phyloP scores from a whole-genome alignment of 1,284 basidiomycete genomes.

The Gomphus sp. region DNA sequence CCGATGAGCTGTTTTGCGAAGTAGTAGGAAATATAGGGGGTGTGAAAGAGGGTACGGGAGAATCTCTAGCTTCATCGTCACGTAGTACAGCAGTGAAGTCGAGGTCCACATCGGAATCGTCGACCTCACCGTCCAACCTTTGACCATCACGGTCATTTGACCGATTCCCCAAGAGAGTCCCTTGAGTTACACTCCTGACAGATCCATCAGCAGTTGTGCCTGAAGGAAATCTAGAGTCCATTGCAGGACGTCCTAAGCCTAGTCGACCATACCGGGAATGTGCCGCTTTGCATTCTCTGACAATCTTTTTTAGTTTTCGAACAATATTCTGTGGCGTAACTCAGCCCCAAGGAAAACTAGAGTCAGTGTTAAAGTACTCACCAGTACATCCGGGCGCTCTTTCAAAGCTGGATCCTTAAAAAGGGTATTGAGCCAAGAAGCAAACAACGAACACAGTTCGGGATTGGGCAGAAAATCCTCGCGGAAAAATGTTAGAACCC shows the following conservation, averaged over 20 bases:
- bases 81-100: conserved; percentile 49
- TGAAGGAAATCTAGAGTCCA: neutral
- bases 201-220: neutral
- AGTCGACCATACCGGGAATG: conserved; percentile 34
- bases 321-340: conserved; percentile 51
- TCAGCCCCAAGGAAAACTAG: neutral
- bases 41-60: neutral
- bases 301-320: conserved; percentile 70
- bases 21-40: neutral
- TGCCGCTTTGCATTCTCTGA: conserved; percentile 65
- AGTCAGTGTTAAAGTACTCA: conserved; percentile 29
- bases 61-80: conserved; percentile 8
- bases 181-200: conserved; percentile 14
- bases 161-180: neutral
- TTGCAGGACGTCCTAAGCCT: neutral
- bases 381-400: conserved; percentile 57
- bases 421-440: conserved; percentile 73
- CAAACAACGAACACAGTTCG: conserved; percentile 59
- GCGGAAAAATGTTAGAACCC: conserved; percentile 79
- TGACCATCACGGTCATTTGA: conserved; percentile 43
- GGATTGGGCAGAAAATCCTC: conserved; percentile 80
- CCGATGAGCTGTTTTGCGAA: neutral
- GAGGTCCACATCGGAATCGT: conserved; percentile 66
- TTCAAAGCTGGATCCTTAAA: conserved; percentile 57
- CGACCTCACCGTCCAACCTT: conserved; percentile 30